Evolutionary conservation across 768 basidiomycete genomes (phyloP).

Genomic region (Amanita rimosa): DNA sequence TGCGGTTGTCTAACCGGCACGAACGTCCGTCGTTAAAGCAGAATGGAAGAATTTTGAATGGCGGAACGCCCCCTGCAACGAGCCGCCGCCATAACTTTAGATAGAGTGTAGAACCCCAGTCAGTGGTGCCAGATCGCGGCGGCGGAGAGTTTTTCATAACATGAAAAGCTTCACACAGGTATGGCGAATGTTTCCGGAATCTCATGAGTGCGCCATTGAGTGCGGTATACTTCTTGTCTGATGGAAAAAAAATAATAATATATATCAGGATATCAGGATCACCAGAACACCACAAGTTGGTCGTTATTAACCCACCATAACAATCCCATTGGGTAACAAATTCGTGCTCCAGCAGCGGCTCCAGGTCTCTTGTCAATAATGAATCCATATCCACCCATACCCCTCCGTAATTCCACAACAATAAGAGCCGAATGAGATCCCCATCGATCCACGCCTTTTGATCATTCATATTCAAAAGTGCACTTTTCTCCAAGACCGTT

Average conservation of each 20-base stretch:
- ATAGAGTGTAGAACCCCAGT: constrained; percentile 92
- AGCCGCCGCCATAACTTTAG: constrained; percentile 85
- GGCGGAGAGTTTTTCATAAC: constrained; percentile 68
- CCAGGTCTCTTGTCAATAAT: constrained; percentile 77
- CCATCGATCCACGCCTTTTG: constrained; percentile 90
- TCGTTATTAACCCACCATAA: constrained; percentile 65
- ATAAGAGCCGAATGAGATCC: constrained; percentile 79
- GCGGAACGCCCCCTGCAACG: constrained; percentile 55
- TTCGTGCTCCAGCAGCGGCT: constrained; percentile 84
- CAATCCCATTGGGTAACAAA: constrained; percentile 99
- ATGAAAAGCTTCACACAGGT: constrained; percentile 94
- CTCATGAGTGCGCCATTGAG: constrained; percentile 94
- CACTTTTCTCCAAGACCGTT: constrained; percentile 64
- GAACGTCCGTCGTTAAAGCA: constrained; percentile 90
- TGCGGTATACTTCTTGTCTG: constrained; percentile 37
- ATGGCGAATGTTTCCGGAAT: constrained; percentile 85
- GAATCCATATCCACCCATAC: constrained; percentile 99
- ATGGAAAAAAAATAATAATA: not conserved
- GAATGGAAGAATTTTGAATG: constrained; percentile 90
- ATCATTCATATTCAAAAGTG: constrained; percentile 51
- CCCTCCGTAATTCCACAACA: constrained; percentile 85
- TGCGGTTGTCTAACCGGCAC: constrained; percentile 84
- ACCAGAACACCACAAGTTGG: no score
- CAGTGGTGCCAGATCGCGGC: constrained; percentile 71
- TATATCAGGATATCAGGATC: no score